Percentiles rank a stretch among this genome's conserved stretches.
Conservation (phyloP, 2,329 filamentous ascomycete species). For the Macrophomina phaseolina region DNA sequence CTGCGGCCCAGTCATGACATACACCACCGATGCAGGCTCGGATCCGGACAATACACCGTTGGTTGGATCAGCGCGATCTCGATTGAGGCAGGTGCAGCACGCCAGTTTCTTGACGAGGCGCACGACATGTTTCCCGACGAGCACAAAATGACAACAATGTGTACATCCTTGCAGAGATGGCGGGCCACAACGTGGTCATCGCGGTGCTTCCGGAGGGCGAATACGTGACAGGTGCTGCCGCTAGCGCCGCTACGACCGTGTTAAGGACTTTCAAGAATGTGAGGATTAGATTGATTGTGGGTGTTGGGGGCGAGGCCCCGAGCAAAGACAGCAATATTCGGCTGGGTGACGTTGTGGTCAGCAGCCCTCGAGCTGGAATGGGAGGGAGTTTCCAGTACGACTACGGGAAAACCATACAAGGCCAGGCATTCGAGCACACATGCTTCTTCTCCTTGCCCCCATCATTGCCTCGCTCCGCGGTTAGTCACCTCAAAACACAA, state of each 20-base stretch:
- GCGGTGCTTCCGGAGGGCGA: slow-evolving; percentile 33
- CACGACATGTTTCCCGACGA: slow-evolving; percentile 36
- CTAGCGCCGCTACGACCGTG: slow-evolving; percentile 33
- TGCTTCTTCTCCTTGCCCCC: no score
- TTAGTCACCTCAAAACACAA: no score
- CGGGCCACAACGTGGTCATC: slow-evolving; percentile 42
- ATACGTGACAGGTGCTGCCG: slow-evolving; percentile 32
- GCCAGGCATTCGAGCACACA: neutral
- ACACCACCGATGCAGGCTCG: neutral
- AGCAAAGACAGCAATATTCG: slow-evolving; percentile 43
- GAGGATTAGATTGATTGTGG: slow-evolving; percentile 36
- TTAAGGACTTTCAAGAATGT: slow-evolving; percentile 31
- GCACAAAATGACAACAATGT: slow-evolving; percentile 30
- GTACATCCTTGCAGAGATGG: slow-evolving; percentile 40
- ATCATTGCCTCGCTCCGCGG: no score
- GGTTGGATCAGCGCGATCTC: slow-evolving; percentile 54
- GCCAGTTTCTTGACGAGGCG: slow-evolving; percentile 48
- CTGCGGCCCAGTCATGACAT: no score
- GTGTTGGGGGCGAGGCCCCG: slow-evolving; percentile 34
- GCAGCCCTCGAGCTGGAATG: slow-evolving; percentile 29
- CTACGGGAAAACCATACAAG: slow-evolving; percentile 37
- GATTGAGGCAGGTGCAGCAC: slow-evolving; percentile 47
- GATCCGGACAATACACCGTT: slow-evolving; percentile 42
- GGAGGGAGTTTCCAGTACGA: slow-evolving; percentile 42
- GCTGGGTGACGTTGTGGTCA: slow-evolving; percentile 43